Conservation (phyloP, 352 stramenopile genomes). For the Phytophthora constricta region DNA sequence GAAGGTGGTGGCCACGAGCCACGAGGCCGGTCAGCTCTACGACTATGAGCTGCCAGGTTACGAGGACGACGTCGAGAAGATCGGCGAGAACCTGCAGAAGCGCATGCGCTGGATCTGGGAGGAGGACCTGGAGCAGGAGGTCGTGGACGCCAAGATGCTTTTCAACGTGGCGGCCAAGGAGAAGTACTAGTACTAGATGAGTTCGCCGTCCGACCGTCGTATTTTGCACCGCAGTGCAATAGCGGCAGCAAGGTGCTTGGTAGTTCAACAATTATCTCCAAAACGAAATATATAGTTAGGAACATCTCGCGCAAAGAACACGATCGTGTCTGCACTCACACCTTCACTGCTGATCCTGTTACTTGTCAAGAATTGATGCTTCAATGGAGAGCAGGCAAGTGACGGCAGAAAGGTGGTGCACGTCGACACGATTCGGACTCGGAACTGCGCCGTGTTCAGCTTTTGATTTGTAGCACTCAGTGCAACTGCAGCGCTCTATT, state of each 20-base stretch:
- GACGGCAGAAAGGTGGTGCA: too few relatives aligned
- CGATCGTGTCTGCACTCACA: too few relatives aligned
- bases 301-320: too few relatives aligned
- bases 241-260: too few relatives aligned
- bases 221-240: not conserved
- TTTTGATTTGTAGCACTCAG: too few relatives aligned
- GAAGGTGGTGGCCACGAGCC: slow-evolving; percentile 24
- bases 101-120: slow-evolving; percentile 47
- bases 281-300: too few relatives aligned
- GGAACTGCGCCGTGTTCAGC: too few relatives aligned
- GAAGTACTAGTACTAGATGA: slow-evolving; percentile 15
- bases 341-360: too few relatives aligned
- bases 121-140: slow-evolving; percentile 41
- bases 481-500: too few relatives aligned
- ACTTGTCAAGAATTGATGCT: too few relatives aligned
- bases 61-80: slow-evolving; percentile 38
- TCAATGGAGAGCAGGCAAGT: too few relatives aligned
- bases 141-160: slow-evolving; percentile 35
- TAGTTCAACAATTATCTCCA: not conserved
- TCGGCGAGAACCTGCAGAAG: slow-evolving; percentile 32
- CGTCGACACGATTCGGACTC: too few relatives aligned
- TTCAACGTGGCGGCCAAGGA: slow-evolving; percentile 12
- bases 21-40: slow-evolving; percentile 38
- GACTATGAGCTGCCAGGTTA: slow-evolving; percentile 4
- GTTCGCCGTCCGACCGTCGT: not conserved